These are phyloP conservation scores for Botrytis sinoallii DNA, from an alignment of 2,329 filamentous ascomycete species.

Conservation along the genomic window DNA sequence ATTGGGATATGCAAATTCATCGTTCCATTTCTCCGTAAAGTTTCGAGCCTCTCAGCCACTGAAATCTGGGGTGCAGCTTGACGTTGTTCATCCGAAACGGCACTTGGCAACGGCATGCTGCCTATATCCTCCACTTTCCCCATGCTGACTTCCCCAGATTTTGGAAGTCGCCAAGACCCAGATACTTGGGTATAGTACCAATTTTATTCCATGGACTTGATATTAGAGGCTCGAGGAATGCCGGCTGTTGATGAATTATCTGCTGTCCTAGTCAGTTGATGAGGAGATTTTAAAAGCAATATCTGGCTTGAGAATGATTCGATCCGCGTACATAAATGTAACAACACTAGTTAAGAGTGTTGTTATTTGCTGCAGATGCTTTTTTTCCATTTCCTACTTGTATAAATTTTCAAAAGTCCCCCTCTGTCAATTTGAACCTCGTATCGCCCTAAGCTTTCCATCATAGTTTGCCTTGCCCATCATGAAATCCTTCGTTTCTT, in stretches of 20 bases:
- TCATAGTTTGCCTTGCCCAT: background rate
- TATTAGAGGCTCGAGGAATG: too few relatives aligned
- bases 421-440: background rate
- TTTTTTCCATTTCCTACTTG: background rate
- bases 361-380: background rate
- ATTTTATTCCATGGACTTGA: background rate
- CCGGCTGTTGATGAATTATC: background rate
- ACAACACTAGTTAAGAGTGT: background rate
- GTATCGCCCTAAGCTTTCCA: background rate
- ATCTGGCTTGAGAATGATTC: background rate
- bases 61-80: slow-evolving; percentile 6
- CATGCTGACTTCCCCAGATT: background rate
- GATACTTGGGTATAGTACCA: background rate
- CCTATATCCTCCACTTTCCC: background rate
- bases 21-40: background rate
- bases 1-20: background rate
- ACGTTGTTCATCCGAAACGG: background rate
- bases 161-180: background rate
- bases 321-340: background rate
- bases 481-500: slow-evolving; percentile 10
- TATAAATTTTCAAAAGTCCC: background rate
- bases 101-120: background rate
- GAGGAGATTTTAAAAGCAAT: background rate
- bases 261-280: slow-evolving; percentile 5
- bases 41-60: background rate